Conservation (phyloP, 2,329 filamentous ascomycete genomes). For the Fusarium redolens region DNA sequence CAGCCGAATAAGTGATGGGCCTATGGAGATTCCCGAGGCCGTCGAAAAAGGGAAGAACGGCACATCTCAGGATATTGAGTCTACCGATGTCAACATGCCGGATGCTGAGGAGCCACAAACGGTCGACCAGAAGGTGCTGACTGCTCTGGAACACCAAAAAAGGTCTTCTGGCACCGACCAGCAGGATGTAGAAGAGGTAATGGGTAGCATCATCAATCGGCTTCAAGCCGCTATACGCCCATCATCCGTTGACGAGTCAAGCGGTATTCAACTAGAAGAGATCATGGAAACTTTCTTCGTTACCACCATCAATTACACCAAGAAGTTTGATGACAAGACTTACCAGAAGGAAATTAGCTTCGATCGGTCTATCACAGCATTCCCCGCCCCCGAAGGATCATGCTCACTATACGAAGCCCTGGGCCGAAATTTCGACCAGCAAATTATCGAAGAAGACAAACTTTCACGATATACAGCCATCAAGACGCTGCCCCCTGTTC, state of each 20-base stretch:
- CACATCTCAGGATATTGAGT: background rate
- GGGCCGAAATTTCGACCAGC: conserved; percentile 85
- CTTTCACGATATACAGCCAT: conserved; percentile 76
- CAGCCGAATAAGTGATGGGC: background rate
- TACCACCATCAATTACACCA: conserved; percentile 69
- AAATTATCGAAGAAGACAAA: conserved; percentile 76
- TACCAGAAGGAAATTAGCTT: conserved; percentile 62
- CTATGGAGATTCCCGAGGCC: background rate
- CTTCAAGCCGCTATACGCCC: conserved; percentile 89
- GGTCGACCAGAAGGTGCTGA: conserved; percentile 60
- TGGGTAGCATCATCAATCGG: conserved; percentile 90
- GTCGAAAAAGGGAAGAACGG: conserved; percentile 10
- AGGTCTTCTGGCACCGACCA: conserved; percentile 71
- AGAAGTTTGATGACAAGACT: conserved; percentile 59
- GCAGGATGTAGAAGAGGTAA: conserved; percentile 96
- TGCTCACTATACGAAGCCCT: conserved; percentile 85
- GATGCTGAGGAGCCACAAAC: conserved; percentile 50
- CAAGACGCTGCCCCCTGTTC: conserved; percentile 79
- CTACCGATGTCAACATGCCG: conserved; percentile 46
- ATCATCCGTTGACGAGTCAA: conserved; percentile 67
- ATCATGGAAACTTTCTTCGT: conserved; percentile 79
- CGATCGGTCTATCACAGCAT: conserved; percentile 72
- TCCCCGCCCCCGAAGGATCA: conserved; percentile 60
- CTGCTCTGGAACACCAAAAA: conserved; percentile 59
- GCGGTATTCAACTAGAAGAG: conserved; percentile 82